Percentiles rank a stretch among this genome's conserved stretches.
phyloP scores from a whole-genome alignment of 2,329 filamentous ascomycete genomes.

The Alternaria tenuissima region DNA sequence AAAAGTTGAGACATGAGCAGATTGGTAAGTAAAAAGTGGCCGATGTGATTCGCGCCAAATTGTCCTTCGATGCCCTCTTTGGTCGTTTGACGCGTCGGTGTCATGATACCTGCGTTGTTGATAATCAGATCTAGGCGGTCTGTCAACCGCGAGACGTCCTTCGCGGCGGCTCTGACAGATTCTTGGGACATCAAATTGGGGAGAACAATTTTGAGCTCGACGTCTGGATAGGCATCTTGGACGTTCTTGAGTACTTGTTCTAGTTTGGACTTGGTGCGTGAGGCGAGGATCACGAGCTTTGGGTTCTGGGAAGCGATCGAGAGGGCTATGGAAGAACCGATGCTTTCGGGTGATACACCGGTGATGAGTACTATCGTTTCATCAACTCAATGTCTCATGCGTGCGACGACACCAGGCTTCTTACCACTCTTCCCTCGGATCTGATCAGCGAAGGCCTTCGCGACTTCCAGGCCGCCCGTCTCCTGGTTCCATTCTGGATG shows the following conservation, averaged over 20 bases:
- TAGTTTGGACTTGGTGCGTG: constrained; percentile 56
- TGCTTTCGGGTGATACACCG: constrained; percentile 41
- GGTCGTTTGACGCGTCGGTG: constrained; percentile 39
- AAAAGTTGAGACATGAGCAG: constrained; percentile 53
- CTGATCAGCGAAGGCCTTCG: constrained; percentile 37
- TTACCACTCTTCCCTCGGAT: constrained; percentile 41
- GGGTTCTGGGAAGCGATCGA: constrained; percentile 41
- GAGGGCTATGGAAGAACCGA: constrained; percentile 41
- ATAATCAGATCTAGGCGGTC: constrained; percentile 55
- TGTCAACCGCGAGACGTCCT: constrained; percentile 33
- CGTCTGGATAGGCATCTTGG: constrained; percentile 37
- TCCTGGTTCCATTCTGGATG: constrained; percentile 47
- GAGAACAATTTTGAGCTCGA: constrained; percentile 27
- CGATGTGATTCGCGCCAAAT: constrained; percentile 59
- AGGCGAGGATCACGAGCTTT: constrained; percentile 43
- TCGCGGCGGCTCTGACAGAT: constrained; percentile 48
- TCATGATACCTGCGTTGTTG: constrained; percentile 56
- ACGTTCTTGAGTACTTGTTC: constrained; percentile 51
- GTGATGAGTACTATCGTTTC: constrained; percentile 49
- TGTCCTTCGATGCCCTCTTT: constrained; percentile 58
- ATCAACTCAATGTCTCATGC: constrained; percentile 1
- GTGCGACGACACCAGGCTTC: not conserved
- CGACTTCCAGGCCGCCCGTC: constrained; percentile 44
- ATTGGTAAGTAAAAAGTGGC: constrained; percentile 57
- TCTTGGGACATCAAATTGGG: constrained; percentile 53